Percentiles rank a stretch among this genome's conserved stretches.
These are phyloP conservation scores for Eucalyptus regnans DNA, from an alignment of 345 rosid species.

Conservation along the genomic window DNA sequence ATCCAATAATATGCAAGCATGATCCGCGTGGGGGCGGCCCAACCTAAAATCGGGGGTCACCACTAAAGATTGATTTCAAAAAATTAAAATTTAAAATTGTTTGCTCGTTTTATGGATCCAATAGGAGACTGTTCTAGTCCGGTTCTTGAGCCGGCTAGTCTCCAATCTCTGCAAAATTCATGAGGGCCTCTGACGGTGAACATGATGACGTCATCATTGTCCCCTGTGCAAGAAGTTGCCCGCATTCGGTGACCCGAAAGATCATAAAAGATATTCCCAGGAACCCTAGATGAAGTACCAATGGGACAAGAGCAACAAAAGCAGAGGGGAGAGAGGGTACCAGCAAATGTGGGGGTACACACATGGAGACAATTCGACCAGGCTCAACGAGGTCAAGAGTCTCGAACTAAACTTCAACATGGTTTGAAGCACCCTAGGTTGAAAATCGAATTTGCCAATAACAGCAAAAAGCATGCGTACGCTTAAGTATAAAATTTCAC, in stretches of 20 bases:
- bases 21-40: neutral
- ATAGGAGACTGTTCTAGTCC: fast-evolving
- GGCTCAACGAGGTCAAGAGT: neutral
- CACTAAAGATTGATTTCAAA: neutral
- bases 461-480: neutral
- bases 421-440: neutral
- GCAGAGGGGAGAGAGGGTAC: neutral
- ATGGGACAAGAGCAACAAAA: neutral
- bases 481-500: neutral
- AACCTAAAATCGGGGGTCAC: neutral
- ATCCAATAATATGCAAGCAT: neutral
- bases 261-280: neutral
- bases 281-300: neutral
- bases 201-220: neutral
- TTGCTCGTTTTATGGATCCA: fast-evolving
- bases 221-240: neutral
- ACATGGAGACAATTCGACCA: neutral
- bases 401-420: neutral
- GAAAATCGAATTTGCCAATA: neutral
- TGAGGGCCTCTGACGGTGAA: fast-evolving
- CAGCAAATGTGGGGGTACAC: neutral
- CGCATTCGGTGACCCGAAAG: neutral
- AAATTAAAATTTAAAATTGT: too few species aligned
- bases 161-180: too few species aligned
- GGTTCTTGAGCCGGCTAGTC: fast-evolving